Evolutionary conservation across 331 rosid species (phyloP), one percentile per base, ranked within the genome.

Genomic region (Cydonia oblonga): DNA sequence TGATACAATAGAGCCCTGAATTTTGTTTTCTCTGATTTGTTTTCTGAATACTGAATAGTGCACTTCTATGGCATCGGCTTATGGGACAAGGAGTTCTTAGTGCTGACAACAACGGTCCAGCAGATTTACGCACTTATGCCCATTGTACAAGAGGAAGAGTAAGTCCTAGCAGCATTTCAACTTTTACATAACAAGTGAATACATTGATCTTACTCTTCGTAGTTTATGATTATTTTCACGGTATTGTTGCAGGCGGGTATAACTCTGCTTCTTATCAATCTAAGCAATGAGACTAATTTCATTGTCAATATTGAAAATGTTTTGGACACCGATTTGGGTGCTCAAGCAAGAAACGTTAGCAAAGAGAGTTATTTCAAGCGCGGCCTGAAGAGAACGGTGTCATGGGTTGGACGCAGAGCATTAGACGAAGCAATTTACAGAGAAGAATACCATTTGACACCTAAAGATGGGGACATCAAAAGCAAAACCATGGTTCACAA

Each of bases 121-220:
- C 96, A 13, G 81, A 78, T 84, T 74, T 93, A 68, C 98, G 97
- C 49, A 54, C 86, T 30, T 93, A 93, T 70, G 98, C 96, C 30
- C 98, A 89, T 80, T 93, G 98, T 83, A 79, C 93, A 16, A 93
- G 86, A 74, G 90, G 83, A 76, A 89, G 90, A 60, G 98, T 93
- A 81, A 88, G 96, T 28, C 69, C 54, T 16, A 49, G 4, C 8
- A 49, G 20, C 54, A 49, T 18, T 54, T 22, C 61, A 58, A 13
- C 30, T 5, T 58, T 2, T 24, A 6, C 29, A 0, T 51, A n/a
- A 29, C n/a, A 25, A 64, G 19, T 1, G 12, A 70, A 53, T 30
- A 19, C 25, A 9, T 26, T 60, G 25, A 20, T 74, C 42, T 56
- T 53, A 5, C 28, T 26, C 14, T n/a, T 13, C 24, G 20, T 14